phyloP scores from a whole-genome alignment of 768 basidiomycete genomes.

The Pleurotus platypus region DNA sequence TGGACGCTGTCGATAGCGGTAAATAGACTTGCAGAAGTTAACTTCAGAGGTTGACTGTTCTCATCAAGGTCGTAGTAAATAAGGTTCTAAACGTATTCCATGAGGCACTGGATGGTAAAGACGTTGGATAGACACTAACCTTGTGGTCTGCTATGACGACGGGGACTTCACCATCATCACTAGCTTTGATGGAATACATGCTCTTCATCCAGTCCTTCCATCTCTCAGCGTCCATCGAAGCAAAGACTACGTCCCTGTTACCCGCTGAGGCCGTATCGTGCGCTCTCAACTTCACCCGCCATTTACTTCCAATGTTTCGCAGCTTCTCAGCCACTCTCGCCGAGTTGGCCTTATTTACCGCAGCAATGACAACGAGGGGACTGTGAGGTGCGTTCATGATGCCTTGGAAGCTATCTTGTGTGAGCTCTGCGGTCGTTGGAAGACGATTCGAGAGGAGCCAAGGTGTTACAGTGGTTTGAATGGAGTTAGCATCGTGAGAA shows the following conservation, averaged over 20 bases:
- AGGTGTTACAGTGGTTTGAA: constrained; percentile 27
- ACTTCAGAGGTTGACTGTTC: constrained; percentile 46
- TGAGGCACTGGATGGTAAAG: no score
- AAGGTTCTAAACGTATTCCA: constrained; percentile 41
- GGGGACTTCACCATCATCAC: constrained; percentile 26
- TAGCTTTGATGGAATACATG: constrained; percentile 70
- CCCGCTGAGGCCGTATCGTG: constrained; percentile 33
- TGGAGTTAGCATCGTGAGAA: constrained; percentile 14
- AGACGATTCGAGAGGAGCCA: constrained; percentile 74
- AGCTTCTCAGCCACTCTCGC: constrained; percentile 44
- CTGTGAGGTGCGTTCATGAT: constrained; percentile 79
- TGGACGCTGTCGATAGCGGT: constrained; percentile 68
- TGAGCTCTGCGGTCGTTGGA: constrained; percentile 71
- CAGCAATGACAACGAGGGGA: constrained; percentile 78
- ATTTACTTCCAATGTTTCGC: constrained; percentile 52
- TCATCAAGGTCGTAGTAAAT: constrained; percentile 76
- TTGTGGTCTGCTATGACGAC: constrained; percentile 82
- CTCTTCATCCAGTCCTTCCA: constrained; percentile 91
- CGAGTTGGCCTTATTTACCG: constrained; percentile 32
- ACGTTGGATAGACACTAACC: constrained; percentile 35
- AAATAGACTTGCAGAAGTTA: constrained; percentile 56
- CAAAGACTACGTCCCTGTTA: constrained; percentile 66
- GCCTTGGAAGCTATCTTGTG: constrained; percentile 73
- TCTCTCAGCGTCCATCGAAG: constrained; percentile 82
- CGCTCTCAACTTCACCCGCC: constrained; percentile 46